Conservation (phyloP, 805 yeast species). For the Pichia gijzeniarum region DNA sequence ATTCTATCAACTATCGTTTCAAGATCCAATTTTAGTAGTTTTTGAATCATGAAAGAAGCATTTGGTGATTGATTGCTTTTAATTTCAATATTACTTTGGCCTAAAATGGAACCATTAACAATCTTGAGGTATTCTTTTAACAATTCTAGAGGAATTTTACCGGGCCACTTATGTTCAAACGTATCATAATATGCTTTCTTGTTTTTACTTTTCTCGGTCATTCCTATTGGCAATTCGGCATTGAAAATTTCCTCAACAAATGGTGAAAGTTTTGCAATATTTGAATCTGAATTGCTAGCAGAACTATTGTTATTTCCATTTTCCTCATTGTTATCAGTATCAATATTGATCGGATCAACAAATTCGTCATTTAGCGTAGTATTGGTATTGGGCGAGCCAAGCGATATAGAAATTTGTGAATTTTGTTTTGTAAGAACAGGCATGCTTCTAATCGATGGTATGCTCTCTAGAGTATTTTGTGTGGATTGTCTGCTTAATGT, state of each 20-base stretch:
- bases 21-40: constrained; percentile 35
- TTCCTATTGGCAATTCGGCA: constrained; percentile 51
- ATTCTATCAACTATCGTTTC: constrained; percentile 11
- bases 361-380: constrained; percentile 13
- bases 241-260: constrained; percentile 35
- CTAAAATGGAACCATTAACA: not conserved
- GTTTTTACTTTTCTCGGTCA: constrained; percentile 51
- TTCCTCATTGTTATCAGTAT: not conserved
- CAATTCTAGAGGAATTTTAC: constrained; percentile 36
- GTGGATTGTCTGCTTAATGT: constrained; percentile 14
- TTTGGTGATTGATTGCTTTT: not conserved
- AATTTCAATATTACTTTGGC: not conserved
- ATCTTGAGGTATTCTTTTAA: constrained; percentile 3
- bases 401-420: constrained; percentile 13
- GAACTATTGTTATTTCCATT: not conserved
- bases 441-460: constrained; percentile 8
- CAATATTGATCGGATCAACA: constrained; percentile 13
- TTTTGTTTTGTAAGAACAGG: constrained; percentile 7
- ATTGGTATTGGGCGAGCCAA: constrained; percentile 11
- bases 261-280: not conserved
- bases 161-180: constrained; percentile 50
- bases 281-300: not conserved
- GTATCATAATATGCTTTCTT: constrained; percentile 48
- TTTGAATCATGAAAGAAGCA: constrained; percentile 30
- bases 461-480: constrained; percentile 12